Base-by-base conservation (phyloP, 768 basidiomycete genomes). In the Boletus fagicola region DNA sequence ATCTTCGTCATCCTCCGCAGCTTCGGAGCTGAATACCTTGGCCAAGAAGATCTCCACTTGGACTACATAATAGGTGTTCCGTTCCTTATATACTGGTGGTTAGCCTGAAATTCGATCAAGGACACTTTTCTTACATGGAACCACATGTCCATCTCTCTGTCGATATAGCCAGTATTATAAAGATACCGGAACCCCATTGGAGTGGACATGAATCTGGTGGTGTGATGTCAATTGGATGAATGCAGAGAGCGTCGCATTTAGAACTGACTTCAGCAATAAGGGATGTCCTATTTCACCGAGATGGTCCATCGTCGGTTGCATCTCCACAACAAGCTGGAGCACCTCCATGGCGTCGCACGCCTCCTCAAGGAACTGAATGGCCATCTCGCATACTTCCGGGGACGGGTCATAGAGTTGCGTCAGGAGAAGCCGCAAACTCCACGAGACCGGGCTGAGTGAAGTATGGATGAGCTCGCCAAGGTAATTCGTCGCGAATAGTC, bases 361-460 rank as follows among this genome's bases (percentile, higher is more conserved):
- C 64, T 92, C 91, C 68, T 97, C 89, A 7, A 99, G 80, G 66
- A 88, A 90, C 57, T 86, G 85, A 18, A 97, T 91, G 8, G 97
- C 94, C 59, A 92, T 78, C 74, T 94, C 88, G 67, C 92, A 90
- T 2, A 99, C 94, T 69, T 95, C 92, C 20, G 87, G 78, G 0
- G 88, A 83, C 7, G 94, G 91, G 66, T 99, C 97, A 70, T 98
- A 99, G 12, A 98, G 77, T 71, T 99, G 97, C 0, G 96, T 98
- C 20, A 98, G 80, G 35, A 99, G 85, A 11, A 98, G 82, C 8
- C 91, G 85, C 43, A 98, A 77, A 15, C 87, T 92, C 97, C 96
- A 99, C 1, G 88, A 82, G 63, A 89, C 87, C 0, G 90, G 84
- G 36, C 74, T 83, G 8, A 68, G 58, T 49, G 82, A 82, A 60